A percentile compares a stretch with the other conserved stretches of the same genome.
Conservation (phyloP, 2,329 filamentous ascomycete species). For the Phaeosphaeria sp. region DNA sequence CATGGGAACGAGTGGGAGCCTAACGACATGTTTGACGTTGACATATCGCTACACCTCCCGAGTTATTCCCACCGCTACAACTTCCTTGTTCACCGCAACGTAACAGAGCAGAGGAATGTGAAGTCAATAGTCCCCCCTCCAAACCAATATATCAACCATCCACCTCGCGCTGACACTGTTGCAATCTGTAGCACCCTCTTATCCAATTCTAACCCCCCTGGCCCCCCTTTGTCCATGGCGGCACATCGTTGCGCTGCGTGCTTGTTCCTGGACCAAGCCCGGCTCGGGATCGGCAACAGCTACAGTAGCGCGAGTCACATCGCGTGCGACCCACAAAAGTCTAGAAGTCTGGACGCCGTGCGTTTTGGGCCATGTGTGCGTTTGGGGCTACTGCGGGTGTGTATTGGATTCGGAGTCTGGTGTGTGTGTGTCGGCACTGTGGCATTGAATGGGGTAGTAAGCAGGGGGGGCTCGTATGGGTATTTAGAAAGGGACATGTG, state of each 20-base stretch:
- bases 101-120: too few species aligned
- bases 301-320: not conserved
- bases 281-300: not conserved
- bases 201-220: too few species aligned
- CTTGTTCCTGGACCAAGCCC: slow-evolving; percentile 1
- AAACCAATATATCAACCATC: not conserved
- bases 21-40: not conserved
- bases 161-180: not conserved
- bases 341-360: slow-evolving; percentile 7
- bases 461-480: not conserved
- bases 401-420: slow-evolving; percentile 5
- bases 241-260: not conserved
- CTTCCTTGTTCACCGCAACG: not conserved
- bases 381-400: slow-evolving; percentile 11
- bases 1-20: not conserved
- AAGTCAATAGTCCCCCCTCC: too few species aligned
- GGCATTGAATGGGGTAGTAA: not conserved
- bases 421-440: too few species aligned
- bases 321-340: slow-evolving; percentile 6
- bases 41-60: not conserved
- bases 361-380: not conserved
- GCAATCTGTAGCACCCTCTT: not conserved
- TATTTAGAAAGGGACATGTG: not conserved
- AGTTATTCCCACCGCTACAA: not conserved
- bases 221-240: not conserved